Evolutionary conservation across 768 basidiomycete species (phyloP).

Genomic region (Tylopilus rubrobrunneus): DNA sequence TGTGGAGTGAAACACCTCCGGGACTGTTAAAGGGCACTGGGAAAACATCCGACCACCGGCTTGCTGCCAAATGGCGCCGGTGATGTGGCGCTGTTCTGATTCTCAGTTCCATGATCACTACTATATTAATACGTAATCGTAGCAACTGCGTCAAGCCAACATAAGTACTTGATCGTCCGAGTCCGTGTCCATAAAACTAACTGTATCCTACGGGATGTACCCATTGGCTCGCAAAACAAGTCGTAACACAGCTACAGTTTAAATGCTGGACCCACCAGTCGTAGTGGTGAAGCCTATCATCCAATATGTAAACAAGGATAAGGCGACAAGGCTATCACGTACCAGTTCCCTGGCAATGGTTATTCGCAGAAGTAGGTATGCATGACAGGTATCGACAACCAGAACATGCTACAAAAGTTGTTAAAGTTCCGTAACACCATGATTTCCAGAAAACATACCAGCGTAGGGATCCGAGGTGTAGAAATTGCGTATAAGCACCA

Average conservation of each 20-base stretch:
- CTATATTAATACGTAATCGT: not conserved
- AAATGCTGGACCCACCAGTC: constrained; percentile 30
- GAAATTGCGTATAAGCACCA: constrained; percentile 83
- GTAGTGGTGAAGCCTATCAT: constrained; percentile 28
- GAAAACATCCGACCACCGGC: not conserved
- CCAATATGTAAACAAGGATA: constrained; percentile 1
- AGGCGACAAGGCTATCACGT: not conserved
- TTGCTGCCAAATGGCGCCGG: not conserved
- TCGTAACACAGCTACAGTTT: not conserved
- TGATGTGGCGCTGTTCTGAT: not conserved
- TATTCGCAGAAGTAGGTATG: constrained; percentile 71
- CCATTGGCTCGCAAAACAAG: not conserved
- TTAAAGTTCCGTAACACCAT: not conserved
- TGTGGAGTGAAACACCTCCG: not conserved
- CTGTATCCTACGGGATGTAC: not conserved
- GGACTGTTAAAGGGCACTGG: not conserved
- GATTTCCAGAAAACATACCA: constrained; percentile 41
- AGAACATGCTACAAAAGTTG: constrained; percentile 55
- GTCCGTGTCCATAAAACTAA: constrained; percentile 3
- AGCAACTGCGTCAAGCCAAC: no score
- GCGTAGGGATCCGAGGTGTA: constrained; percentile 84
- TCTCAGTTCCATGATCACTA: not conserved
- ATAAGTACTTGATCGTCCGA: not conserved
- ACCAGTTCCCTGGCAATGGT: constrained; percentile 56
- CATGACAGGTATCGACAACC: constrained; percentile 91